Evolutionary conservation across 2,329 filamentous ascomycete genomes (phyloP), one percentile per base, ranked within the genome.

Genomic region (Colletotrichum sp.): DNA sequence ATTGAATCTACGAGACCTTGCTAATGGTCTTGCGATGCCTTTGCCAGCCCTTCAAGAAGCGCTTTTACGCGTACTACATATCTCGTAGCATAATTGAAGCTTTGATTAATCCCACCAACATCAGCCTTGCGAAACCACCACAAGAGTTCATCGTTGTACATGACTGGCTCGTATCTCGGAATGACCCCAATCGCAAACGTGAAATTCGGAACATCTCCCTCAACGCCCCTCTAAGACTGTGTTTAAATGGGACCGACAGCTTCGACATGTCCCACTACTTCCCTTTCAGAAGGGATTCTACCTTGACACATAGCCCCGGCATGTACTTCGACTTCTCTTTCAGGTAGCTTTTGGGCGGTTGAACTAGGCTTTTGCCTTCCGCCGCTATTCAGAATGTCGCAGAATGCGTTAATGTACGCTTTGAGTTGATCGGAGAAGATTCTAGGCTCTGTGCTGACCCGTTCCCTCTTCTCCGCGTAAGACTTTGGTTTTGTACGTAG

Each of bases 181-280:
- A 18, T 43, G 8, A 43, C 16, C 18, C 5, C 1, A 43, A 10
- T n/a, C 8, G 18, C 16, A 43, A 43, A 43, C 39, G 15, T 39
- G 36, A 43, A 43, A n/a, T 0, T n/a, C 0, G 1, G 39, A 43
- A 43, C 0, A 18, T n/a, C 39, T 43, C 16, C 9, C 39, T 43
- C 1, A 3, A 43, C 16, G 9, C 18, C 0, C 39, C 0, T 43
- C 3, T n/a, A 2, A 43, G 39, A 43, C 1, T 9, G 2, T n/a
- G 18, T 1, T 43, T 43, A 3, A n/a, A 3, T 3, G 1, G 8
- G 5, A n/a, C 16, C 1, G 1, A 43, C 39, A 1, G 39, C 18
- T 43, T 43, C 39, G 1, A 43, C 1, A 43, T 43, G 18, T 43
- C 39, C 18, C 9, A 2, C 18, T 2, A n/a, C 18, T n/a, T 43